These are phyloP conservation scores for Cyclostephanos tholiformis DNA, from an alignment of 108 stramenopile genomes.

Conservation along the genomic window DNA sequence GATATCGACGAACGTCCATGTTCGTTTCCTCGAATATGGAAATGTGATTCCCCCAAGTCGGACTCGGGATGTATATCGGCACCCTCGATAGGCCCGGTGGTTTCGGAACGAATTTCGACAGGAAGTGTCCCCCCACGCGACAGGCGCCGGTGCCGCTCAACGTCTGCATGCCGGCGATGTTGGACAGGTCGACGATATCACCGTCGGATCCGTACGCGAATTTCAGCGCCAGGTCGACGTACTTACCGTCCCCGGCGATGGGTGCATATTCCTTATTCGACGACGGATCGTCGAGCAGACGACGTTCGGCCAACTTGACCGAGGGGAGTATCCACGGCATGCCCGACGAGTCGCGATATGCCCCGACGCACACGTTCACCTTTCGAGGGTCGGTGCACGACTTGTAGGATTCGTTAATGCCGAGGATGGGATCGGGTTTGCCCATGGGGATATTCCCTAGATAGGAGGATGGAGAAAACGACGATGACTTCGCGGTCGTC, in stretches of 20 bases:
- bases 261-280: constrained; percentile 96
- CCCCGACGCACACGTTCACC: constrained; percentile 94
- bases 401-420: constrained; percentile 94
- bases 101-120: constrained; percentile 68
- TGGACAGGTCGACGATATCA: constrained; percentile 59
- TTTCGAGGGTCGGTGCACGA: constrained; percentile 80
- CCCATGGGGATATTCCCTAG: constrained; percentile 77
- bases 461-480: constrained; percentile 11
- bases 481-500: background rate
- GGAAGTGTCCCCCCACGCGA: constrained; percentile 91
- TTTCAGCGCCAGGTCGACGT: constrained; percentile 78
- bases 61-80: constrained; percentile 90
- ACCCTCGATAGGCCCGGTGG: constrained; percentile 24
- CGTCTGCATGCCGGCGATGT: constrained; percentile 90
- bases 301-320: constrained; percentile 88
- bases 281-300: constrained; percentile 58
- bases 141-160: constrained; percentile 97
- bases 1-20: constrained; percentile 83
- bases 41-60: constrained; percentile 98
- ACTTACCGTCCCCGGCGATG: constrained; percentile 89
- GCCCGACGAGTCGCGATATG: constrained; percentile 91
- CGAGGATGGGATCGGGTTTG: constrained; percentile 97
- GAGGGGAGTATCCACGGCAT: constrained; percentile 93
- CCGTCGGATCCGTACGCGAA: constrained; percentile 93
- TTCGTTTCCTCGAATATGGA: constrained; percentile 90